phyloP scores from a whole-genome alignment of 148 eudicot genomes.

The Persicaria maculosa region DNA sequence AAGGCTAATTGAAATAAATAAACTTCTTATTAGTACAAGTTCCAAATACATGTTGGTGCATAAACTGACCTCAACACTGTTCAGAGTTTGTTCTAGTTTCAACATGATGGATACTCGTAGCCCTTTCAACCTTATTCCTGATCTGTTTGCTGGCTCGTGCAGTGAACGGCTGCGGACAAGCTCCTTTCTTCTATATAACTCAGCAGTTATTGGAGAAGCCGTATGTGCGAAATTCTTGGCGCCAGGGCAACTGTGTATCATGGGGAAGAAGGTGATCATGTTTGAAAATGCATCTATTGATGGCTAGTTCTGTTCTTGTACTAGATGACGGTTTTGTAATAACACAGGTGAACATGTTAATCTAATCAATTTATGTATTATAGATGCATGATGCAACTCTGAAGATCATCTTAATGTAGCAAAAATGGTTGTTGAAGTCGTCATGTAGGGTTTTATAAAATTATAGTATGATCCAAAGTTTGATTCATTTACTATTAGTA shows the following conservation, averaged over 20 bases:
- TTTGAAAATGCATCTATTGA: not conserved
- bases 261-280: not conserved
- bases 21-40: not conserved
- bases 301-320: not conserved
- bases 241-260: not conserved
- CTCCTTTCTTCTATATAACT: not conserved
- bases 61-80: not conserved
- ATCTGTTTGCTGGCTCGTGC: not conserved
- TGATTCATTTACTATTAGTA: not conserved
- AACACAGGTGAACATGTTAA: not conserved
- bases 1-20: not conserved
- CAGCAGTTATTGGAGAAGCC: not conserved
- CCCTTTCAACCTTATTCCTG: not conserved
- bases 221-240: not conserved
- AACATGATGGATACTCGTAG: not conserved
- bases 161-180: not conserved
- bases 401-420: not conserved
- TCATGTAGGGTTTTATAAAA: not conserved
- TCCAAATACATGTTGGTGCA: not conserved
- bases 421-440: not conserved
- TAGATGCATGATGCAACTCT: not conserved
- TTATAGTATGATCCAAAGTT: not conserved
- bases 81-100: not conserved
- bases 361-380: conserved; percentile 8
- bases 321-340: conserved; percentile 8